Conservation (phyloP, 345 rosid species). For the Anastatica hierochuntica region DNA sequence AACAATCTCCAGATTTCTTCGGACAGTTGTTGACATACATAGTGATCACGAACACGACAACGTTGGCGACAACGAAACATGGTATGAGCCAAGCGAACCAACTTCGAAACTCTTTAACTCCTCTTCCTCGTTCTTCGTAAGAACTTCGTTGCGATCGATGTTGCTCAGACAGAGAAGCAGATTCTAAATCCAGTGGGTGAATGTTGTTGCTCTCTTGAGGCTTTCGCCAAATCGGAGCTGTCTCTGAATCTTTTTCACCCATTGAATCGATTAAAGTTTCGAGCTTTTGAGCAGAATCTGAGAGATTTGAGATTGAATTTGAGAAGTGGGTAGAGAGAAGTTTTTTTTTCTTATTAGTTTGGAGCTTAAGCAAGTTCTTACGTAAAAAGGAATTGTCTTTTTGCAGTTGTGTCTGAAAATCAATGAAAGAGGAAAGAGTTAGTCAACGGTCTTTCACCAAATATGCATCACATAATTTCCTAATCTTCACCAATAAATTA, state of each 20-base stretch:
- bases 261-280: constrained; percentile 1
- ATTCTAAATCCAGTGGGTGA: constrained; percentile 39
- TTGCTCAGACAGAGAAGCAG: constrained; percentile 14
- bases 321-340: background rate
- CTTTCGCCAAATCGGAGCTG: constrained; percentile 28
- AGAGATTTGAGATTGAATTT: background rate
- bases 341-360: constrained; percentile 5
- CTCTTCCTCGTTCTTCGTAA: constrained; percentile 21
- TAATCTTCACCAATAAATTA: no score
- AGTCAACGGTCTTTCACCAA: constrained; percentile 20
- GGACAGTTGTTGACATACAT: constrained; percentile 87
- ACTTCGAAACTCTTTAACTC: constrained; percentile 49
- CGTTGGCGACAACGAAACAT: constrained; percentile 59
- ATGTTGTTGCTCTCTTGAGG: constrained; percentile 27
- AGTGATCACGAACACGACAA: constrained; percentile 59
- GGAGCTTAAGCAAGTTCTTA: background rate
- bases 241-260: constrained; percentile 20
- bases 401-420: constrained; percentile 8
- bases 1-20: constrained; percentile 54
- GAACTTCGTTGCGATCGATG: constrained; percentile 27
- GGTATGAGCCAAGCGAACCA: constrained; percentile 82
- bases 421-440: background rate
- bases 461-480: constrained; percentile 6
- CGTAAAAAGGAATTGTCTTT: background rate
- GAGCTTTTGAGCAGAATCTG: background rate